These are phyloP conservation scores for Letharia lupina DNA, from an alignment of 495 filamentous ascomycete genomes.

Conservation along the genomic window DNA sequence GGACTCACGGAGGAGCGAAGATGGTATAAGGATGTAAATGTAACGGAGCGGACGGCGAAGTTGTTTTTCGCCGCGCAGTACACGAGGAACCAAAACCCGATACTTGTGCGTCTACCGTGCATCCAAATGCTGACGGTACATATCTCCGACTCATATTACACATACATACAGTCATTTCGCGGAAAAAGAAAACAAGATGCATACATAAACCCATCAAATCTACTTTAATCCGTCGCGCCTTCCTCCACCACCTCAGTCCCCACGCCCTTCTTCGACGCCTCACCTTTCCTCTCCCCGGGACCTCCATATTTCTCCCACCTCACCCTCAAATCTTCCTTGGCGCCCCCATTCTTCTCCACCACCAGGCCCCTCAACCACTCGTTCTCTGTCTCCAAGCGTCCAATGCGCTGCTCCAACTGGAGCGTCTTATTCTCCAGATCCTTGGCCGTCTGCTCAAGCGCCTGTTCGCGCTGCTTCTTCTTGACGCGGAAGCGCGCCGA, in stretches of 20 bases:
- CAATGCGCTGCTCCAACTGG: slow-evolving; percentile 69
- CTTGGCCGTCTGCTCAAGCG: slow-evolving; percentile 81
- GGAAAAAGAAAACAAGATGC: background rate
- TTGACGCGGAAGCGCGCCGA: slow-evolving; percentile 93
- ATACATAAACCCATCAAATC: background rate
- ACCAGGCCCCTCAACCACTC: slow-evolving; percentile 92
- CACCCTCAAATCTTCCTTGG: slow-evolving; percentile 29
- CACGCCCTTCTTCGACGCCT: slow-evolving; percentile 14
- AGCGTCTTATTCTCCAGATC: slow-evolving; percentile 82
- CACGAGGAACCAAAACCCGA: no score
- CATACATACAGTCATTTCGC: no score
- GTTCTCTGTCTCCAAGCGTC: slow-evolving; percentile 89
- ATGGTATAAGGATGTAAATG: no score
- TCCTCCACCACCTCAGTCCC: slow-evolving; percentile 12
- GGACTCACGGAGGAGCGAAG: no score
- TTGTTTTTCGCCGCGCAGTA: no score
- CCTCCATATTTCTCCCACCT: slow-evolving; percentile 21
- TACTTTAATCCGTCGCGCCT: background rate
- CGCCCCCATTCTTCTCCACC: slow-evolving; percentile 75
- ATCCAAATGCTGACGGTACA: no score
- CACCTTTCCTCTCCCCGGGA: slow-evolving; percentile 7
- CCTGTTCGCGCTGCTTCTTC: slow-evolving; percentile 98
- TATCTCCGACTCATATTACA: no score
- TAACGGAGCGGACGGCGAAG: no score
- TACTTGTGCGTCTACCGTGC: no score